phyloP scores from a whole-genome alignment of 257 asterid genomes.

The Solanum peruvianum region DNA sequence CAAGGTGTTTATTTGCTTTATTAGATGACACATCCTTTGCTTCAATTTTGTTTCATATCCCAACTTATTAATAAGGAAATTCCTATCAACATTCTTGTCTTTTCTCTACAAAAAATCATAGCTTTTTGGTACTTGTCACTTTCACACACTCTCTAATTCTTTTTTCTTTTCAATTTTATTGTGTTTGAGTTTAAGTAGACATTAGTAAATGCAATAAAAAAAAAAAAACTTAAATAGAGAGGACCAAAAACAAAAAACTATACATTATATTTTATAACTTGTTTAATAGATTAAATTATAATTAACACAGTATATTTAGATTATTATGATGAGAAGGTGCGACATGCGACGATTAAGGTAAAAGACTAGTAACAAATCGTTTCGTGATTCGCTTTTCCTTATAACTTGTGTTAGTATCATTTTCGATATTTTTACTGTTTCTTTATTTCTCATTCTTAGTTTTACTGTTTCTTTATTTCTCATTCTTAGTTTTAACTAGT shows the following conservation, averaged over 20 bases:
- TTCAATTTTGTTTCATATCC: conserved; percentile 42
- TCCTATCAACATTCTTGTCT: conserved; percentile 11
- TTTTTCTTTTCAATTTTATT: background rate
- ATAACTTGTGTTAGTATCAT: too few relatives aligned
- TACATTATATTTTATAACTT: background rate
- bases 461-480: background rate
- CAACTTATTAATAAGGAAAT: conserved; percentile 4
- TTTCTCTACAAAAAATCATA: background rate
- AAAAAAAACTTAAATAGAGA: background rate
- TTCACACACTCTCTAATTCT: background rate
- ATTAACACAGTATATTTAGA: too few relatives aligned
- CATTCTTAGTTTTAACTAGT: background rate
- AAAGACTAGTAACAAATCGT: background rate
- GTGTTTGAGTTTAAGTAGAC: background rate
- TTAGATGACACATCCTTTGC: conserved; percentile 31
- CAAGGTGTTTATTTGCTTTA: conserved; percentile 35
- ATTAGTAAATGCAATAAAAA: background rate
- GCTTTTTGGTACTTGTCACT: conserved; percentile 18
- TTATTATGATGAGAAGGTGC: background rate
- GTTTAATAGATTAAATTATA: too few relatives aligned
- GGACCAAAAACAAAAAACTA: background rate
- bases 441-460: background rate
- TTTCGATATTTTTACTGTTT: background rate
- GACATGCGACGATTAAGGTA: background rate
- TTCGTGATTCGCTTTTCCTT: too few relatives aligned